Base-by-base conservation (phyloP, 192 early-diverging fungal genomes). In the Backusella tuberculispora region DNA sequence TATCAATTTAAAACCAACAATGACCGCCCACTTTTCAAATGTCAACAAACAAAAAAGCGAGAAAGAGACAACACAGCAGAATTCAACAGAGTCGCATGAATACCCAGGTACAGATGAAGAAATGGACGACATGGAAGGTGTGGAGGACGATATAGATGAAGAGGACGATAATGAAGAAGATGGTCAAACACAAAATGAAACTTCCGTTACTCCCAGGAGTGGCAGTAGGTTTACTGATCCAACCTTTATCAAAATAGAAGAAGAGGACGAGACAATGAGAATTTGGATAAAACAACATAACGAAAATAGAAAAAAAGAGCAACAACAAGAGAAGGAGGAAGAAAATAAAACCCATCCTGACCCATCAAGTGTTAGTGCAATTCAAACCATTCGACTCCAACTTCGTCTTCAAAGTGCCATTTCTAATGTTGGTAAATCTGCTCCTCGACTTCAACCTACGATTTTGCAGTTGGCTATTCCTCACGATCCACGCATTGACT, bases 401-500 rank as follows among this genome's bases (percentile, higher is more conserved):
- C 42, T 82, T 19, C 67, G 81, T 8, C 53, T 78, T 12, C 81
- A 82, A 40, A 68, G 60, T 9, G 66, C 72, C 2, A 74, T 78
- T 21, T 42, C 70, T 9, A 63, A 47, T 45, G 66, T 73, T 40
- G 71, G 73, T 1, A 63, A 76, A 45, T 69, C 77, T 13, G 75
- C 53, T 24, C 43, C 67, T 5, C 65, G 74, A 13, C 56, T 78
- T 6, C 81, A 78, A 60, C 77, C 81, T 12, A 75, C 77, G 2
- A 80, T 80, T 1, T 46, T 80, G 2, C 79, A 80, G 29, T 45
- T 83, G 8, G 74, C 77, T 5, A 79, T 83, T 66, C 81, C 81
- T 4, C 81, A 83, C 19, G 81, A 83, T 60, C 78, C 81, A 37
- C 75, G 81, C 13, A 83, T 83, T 41, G 81, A 83, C n/a, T 53